A percentile compares a stretch with the other conserved stretches of the same genome.
Evolutionary conservation across 805 yeast genomes (phyloP).

Genomic region (Kuraishia piskuri): DNA sequence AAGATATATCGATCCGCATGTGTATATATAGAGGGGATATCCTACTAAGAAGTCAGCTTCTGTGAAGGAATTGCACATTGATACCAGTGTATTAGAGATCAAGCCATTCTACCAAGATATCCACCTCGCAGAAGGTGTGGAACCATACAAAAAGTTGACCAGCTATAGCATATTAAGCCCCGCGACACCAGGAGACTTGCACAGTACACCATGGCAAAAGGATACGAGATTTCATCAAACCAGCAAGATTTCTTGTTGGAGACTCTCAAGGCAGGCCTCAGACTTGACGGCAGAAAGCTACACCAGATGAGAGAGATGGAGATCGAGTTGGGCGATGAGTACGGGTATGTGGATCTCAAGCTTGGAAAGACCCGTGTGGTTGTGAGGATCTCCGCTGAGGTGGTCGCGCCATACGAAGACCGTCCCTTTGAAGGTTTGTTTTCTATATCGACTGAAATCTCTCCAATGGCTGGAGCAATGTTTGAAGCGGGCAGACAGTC

Average conservation of each 20-base stretch:
- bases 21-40: too few relatives aligned
- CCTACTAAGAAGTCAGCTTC: too few relatives aligned
- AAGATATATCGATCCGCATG: too few relatives aligned
- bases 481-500: conserved; percentile 68
- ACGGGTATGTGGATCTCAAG: conserved; percentile 72
- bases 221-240: conserved; percentile 49
- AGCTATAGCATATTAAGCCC: too few relatives aligned
- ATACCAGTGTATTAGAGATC: too few relatives aligned
- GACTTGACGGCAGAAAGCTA: conserved; percentile 64
- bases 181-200: too few relatives aligned
- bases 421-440: conserved; percentile 92
- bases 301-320: conserved; percentile 57
- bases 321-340: conserved; percentile 59
- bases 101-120: too few relatives aligned
- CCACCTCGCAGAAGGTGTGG: too few relatives aligned
- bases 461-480: conserved; percentile 83
- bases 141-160: too few relatives aligned
- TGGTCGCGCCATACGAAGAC: conserved; percentile 77
- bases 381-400: conserved; percentile 66
- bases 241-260: conserved; percentile 57
- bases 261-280: conserved; percentile 49
- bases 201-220: background rate
- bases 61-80: too few relatives aligned
- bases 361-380: conserved; percentile 72
- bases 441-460: conserved; percentile 73